phyloP scores from a whole-genome alignment of 805 yeast genomes.

The Wickerhamiella australiensis region DNA sequence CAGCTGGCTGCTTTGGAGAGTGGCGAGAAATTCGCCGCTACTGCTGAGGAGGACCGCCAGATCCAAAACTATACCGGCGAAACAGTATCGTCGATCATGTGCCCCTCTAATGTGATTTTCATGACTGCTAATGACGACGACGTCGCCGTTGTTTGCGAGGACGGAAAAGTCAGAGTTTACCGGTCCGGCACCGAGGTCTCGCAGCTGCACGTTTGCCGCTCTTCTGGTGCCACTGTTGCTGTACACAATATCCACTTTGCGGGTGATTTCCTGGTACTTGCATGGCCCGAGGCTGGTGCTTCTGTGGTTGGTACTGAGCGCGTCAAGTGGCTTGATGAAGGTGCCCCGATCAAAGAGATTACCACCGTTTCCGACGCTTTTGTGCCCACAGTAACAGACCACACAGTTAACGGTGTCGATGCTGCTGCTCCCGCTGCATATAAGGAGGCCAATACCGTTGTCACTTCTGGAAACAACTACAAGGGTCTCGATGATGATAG shows the following conservation, averaged over 20 bases:
- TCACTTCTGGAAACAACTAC: conserved; percentile 30
- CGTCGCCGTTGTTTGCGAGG: conserved; percentile 55
- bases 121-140: conserved; percentile 26
- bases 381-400: conserved; percentile 21
- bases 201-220: conserved; percentile 11
- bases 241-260: conserved; percentile 14
- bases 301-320: conserved; percentile 26
- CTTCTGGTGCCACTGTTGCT: conserved; percentile 10
- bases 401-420: conserved; percentile 28
- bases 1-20: conserved; percentile 33
- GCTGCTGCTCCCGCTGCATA: conserved; percentile 34
- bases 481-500: conserved; percentile 27
- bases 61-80: conserved; percentile 52
- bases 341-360: conserved; percentile 11
- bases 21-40: conserved; percentile 44
- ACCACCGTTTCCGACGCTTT: conserved; percentile 15
- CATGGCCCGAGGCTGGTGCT: conserved; percentile 28
- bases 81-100: conserved; percentile 47
- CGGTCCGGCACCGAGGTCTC: conserved; percentile 35
- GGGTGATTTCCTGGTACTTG: conserved; percentile 16
- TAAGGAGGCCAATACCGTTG: conserved; percentile 27
- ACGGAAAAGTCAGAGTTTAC: conserved; percentile 58
- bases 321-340: conserved; percentile 24
- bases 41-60: conserved; percentile 72
- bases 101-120: conserved; percentile 48